These are phyloP conservation scores for Leccinum boreale DNA, from an alignment of 768 basidiomycete species.

Conservation along the genomic window DNA sequence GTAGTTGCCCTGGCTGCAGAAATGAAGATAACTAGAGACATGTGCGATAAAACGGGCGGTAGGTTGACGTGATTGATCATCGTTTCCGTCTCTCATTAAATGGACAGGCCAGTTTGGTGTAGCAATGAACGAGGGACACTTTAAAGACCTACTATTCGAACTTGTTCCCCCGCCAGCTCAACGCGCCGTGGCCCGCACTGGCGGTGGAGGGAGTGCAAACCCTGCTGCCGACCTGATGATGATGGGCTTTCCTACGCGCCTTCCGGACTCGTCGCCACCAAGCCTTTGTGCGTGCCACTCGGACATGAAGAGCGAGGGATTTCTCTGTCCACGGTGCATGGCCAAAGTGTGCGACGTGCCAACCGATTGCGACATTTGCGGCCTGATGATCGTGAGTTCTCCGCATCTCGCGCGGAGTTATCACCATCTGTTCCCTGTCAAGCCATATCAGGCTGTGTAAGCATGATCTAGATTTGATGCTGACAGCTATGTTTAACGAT, in stretches of 20 bases:
- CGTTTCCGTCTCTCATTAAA: conserved; percentile 10
- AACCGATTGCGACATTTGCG: conserved; percentile 96
- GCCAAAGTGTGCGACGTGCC: conserved; percentile 97
- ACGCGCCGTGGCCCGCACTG: conserved; percentile 47
- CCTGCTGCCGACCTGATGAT: conserved; percentile 91
- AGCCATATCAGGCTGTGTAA: conserved; percentile 77
- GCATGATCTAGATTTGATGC: conserved; percentile 31
- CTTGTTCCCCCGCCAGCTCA: conserved; percentile 93
- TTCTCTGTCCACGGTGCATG: conserved; percentile 90
- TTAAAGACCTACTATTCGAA: conserved; percentile 94
- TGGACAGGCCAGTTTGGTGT: conserved; percentile 82
- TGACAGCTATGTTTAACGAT: not conserved
- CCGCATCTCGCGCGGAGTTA: conserved; percentile 97
- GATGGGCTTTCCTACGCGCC: conserved; percentile 97
- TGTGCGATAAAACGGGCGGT: conserved; percentile 93
- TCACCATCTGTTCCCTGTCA: conserved; percentile 94
- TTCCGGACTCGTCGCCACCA: conserved; percentile 78
- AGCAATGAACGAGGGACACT: conserved; percentile 97
- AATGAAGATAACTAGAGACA: conserved; percentile 94
- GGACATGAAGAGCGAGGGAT: conserved; percentile 87
- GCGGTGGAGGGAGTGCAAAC: conserved; percentile 47
- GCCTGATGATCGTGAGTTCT: conserved; percentile 96
- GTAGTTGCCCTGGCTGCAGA: conserved; percentile 95
- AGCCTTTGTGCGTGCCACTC: conserved; percentile 94
- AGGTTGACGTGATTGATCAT: conserved; percentile 2